phyloP scores from a whole-genome alignment of 495 filamentous ascomycete species.

The Hyaloscypha variabilis region DNA sequence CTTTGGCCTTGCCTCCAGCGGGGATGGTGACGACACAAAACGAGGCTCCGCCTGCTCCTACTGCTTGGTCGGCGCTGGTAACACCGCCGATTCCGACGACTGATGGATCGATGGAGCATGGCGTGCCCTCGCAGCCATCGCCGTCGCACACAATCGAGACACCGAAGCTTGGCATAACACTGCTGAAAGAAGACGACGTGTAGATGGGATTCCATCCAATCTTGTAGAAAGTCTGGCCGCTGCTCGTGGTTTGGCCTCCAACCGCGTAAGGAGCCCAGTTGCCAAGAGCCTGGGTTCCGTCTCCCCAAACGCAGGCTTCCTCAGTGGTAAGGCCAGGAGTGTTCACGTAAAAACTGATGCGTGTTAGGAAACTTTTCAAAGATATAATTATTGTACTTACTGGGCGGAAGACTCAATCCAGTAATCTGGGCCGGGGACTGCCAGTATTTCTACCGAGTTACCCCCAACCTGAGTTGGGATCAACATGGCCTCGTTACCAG shows the following conservation, averaged over 20 bases:
- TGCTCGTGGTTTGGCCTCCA: slow-evolving; percentile 69
- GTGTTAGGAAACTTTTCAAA: background rate
- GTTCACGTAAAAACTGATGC: slow-evolving; percentile 74
- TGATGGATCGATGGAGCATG: slow-evolving; percentile 73
- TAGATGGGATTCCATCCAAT: slow-evolving; percentile 84
- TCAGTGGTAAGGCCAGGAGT: slow-evolving; percentile 63
- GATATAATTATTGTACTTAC: slow-evolving; percentile 44
- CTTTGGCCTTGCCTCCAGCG: slow-evolving; percentile 65
- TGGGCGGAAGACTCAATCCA: slow-evolving; percentile 77
- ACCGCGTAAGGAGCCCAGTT: slow-evolving; percentile 84
- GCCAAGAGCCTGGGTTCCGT: slow-evolving; percentile 61
- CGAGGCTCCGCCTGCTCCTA: slow-evolving; percentile 68
- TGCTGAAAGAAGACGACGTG: slow-evolving; percentile 58
- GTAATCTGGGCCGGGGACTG: slow-evolving; percentile 71
- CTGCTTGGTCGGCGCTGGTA: slow-evolving; percentile 43
- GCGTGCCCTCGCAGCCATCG: slow-evolving; percentile 71
- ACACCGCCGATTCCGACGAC: slow-evolving; percentile 64
- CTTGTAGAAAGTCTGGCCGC: slow-evolving; percentile 72
- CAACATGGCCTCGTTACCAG: slow-evolving; percentile 87
- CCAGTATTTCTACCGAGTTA: slow-evolving; percentile 54
- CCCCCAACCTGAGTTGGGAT: slow-evolving; percentile 70
- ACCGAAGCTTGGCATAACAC: slow-evolving; percentile 65
- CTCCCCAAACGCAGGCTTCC: slow-evolving; percentile 75
- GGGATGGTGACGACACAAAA: slow-evolving; percentile 83
- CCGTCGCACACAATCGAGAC: slow-evolving; percentile 69